A percentile compares a stretch with the other conserved stretches of the same genome.
Evolutionary conservation across 2,329 filamentous ascomycete species (phyloP).

Genomic region (Chaetomiaceae sp.): DNA sequence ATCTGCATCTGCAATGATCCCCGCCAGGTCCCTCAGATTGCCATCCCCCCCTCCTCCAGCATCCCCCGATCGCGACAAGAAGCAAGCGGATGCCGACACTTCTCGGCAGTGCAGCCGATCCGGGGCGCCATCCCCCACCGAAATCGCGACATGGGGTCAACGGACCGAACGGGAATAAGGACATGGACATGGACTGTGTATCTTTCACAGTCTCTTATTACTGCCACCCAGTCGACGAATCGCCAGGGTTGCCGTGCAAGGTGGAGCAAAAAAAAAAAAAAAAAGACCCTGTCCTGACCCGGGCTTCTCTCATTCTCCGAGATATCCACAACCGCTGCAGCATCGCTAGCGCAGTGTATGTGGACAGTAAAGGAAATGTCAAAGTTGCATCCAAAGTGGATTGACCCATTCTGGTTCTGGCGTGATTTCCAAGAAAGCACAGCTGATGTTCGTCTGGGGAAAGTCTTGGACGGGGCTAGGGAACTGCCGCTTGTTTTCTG

Average conservation of each 20-base stretch:
- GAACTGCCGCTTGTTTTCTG: neutral
- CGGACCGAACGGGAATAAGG: slow-evolving; percentile 7
- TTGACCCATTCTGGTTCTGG: slow-evolving; percentile 3
- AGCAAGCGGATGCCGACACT: slow-evolving; percentile 10
- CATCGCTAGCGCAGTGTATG: neutral
- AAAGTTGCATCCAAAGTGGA: slow-evolving; percentile 4
- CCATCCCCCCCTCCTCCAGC: neutral
- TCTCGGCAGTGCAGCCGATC: slow-evolving; percentile 15
- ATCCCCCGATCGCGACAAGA: neutral
- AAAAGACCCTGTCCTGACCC: neutral
- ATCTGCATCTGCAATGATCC: no score
- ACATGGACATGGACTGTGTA: slow-evolving; percentile 12
- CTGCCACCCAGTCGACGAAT: no score
- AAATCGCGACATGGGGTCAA: slow-evolving; percentile 13
- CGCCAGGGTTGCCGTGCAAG: slow-evolving; percentile 17
- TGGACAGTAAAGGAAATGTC: neutral
- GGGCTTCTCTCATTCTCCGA: neutral
- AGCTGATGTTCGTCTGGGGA: neutral
- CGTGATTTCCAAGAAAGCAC: slow-evolving; percentile 1
- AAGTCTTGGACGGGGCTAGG: neutral
- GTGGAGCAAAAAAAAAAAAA: no score
- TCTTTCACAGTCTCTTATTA: no score
- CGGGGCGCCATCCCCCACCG: slow-evolving; percentile 5
- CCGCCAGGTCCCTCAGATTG: no score
- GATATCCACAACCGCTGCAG: neutral